phyloP scores from a whole-genome alignment of 805 yeast species.

The Starmerella khaoyaiensis region DNA sequence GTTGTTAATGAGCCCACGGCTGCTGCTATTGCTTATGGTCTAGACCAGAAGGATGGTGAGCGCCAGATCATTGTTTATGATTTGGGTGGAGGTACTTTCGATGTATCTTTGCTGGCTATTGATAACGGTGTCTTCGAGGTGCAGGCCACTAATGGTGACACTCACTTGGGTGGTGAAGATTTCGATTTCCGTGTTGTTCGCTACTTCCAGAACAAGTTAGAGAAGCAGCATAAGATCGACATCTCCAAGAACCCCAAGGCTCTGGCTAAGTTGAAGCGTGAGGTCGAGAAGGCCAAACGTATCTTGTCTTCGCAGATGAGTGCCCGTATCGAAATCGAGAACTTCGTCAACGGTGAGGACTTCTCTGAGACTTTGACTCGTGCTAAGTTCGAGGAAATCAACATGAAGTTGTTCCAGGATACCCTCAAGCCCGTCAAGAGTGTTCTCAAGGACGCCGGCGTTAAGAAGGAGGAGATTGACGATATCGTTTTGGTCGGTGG shows the following conservation, averaged over 20 bases:
- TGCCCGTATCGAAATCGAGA: constrained; percentile 90
- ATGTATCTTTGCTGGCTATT: constrained; percentile 75
- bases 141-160: constrained; percentile 89
- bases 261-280: constrained; percentile 86
- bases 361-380: constrained; percentile 90
- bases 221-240: constrained; percentile 85
- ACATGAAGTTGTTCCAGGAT: constrained; percentile 82
- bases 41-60: constrained; percentile 66
- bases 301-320: constrained; percentile 90
- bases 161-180: constrained; percentile 97
- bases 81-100: constrained; percentile 96
- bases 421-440: constrained; percentile 93
- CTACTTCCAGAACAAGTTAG: constrained; percentile 71
- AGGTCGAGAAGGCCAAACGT: constrained; percentile 97
- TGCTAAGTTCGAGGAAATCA: constrained; percentile 95
- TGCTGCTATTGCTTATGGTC: constrained; percentile 94
- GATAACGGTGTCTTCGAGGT: constrained; percentile 90
- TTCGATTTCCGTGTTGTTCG: constrained; percentile 80
- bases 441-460: constrained; percentile 85
- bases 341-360: constrained; percentile 88
- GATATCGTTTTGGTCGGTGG: constrained; percentile 98
- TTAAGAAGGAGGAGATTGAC: constrained; percentile 74
- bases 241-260: constrained; percentile 72
- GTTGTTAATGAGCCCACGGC: constrained; percentile 93
- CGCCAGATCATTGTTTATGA: constrained; percentile 86